Evolutionary conservation across 2,329 filamentous ascomycete genomes (phyloP).

Genomic region (Colletotrichum echinochloae): DNA sequence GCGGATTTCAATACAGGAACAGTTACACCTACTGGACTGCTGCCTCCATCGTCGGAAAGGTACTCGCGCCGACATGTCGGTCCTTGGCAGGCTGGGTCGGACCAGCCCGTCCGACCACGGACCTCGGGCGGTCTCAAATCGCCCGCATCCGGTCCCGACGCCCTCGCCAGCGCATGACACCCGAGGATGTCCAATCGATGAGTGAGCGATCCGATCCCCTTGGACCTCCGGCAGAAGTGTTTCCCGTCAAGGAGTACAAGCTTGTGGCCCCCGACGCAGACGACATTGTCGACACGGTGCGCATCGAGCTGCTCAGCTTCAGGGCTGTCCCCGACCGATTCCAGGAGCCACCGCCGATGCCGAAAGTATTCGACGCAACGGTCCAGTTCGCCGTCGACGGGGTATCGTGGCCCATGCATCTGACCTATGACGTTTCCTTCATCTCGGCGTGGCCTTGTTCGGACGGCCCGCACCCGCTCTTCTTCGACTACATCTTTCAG

Average conservation of each 20-base stretch:
- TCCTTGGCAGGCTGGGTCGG: conserved; percentile 81
- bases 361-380: conserved; percentile 68
- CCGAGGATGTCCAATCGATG: conserved; percentile 74
- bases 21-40: conserved; percentile 83
- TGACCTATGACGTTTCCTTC: conserved; percentile 75
- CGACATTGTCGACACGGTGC: conserved; percentile 72
- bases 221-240: conserved; percentile 71
- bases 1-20: conserved; percentile 80
- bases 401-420: conserved; percentile 71
- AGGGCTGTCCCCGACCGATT: conserved; percentile 53
- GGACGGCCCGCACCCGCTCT: conserved; percentile 75
- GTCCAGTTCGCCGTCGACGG: conserved; percentile 74
- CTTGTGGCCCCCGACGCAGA: conserved; percentile 68
- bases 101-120: conserved; percentile 74
- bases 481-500: conserved; percentile 76
- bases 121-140: conserved; percentile 77
- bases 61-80: conserved; percentile 78
- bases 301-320: conserved; percentile 76
- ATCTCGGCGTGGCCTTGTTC: conserved; percentile 74
- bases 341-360: conserved; percentile 46
- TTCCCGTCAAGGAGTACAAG: conserved; percentile 76
- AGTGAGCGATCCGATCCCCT: conserved; percentile 75
- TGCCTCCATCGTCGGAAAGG: conserved; percentile 79
- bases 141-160: conserved; percentile 73
- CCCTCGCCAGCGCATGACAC: conserved; percentile 66